phyloP scores from a whole-genome alignment of 306 rosid species.

The Cucurbita ficifolia region DNA sequence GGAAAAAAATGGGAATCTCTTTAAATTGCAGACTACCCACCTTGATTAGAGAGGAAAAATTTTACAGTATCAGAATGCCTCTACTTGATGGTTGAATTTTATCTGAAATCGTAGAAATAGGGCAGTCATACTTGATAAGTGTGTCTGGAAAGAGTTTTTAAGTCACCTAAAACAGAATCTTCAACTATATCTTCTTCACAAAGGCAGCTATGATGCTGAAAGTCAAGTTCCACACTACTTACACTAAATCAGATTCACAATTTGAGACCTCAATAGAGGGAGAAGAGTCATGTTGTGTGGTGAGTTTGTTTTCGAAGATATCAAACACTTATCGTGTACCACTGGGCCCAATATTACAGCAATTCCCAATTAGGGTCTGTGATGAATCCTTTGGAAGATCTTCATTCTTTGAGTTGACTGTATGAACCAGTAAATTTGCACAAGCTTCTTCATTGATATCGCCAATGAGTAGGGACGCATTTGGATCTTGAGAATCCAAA shows the following conservation, averaged over 20 bases:
- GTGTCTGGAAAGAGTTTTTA: too few species aligned
- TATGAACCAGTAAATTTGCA: too few species aligned
- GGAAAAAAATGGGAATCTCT: neutral
- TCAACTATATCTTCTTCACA: neutral
- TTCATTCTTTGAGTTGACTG: neutral
- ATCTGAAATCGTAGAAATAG: too few species aligned
- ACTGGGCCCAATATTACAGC: neutral
- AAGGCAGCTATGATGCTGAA: neutral
- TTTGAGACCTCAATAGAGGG: neutral
- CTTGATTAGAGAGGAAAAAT: too few species aligned
- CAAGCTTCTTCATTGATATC: too few species aligned
- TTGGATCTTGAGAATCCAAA: too few species aligned
- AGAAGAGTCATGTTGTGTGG: neutral
- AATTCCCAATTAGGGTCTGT: neutral
- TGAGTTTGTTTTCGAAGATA: neutral
- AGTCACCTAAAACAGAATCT: neutral
- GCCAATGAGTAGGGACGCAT: too few species aligned
- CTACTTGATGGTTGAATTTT: too few species aligned
- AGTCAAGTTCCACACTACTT: neutral
- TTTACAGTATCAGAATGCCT: too few species aligned
- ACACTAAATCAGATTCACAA: neutral
- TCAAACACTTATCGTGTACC: neutral
- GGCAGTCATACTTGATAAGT: too few species aligned
- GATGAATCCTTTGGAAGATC: neutral
- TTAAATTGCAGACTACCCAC: neutral